These are phyloP conservation scores for Debaryomyces prosopidis DNA, from an alignment of 805 yeast genomes.

Conservation along the genomic window DNA sequence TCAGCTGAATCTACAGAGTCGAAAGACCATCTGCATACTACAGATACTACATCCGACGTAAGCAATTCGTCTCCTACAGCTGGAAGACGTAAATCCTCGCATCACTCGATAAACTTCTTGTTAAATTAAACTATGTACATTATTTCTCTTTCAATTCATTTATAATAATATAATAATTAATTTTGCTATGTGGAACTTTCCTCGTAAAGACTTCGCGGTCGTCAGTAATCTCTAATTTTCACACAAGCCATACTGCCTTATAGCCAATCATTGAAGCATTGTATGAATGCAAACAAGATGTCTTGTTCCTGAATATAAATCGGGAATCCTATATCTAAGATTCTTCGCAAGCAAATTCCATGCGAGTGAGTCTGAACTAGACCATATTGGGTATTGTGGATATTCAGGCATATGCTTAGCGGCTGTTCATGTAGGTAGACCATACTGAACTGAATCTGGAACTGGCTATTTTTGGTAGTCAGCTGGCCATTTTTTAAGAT, in stretches of 20 bases:
- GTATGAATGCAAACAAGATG: too few species aligned
- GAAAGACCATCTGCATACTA: too few species aligned
- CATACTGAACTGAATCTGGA: neutral
- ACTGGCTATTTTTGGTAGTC: neutral
- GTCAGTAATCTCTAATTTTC: too few species aligned
- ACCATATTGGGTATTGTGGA: too few species aligned
- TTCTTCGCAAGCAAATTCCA: too few species aligned
- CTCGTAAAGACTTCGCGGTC: neutral
- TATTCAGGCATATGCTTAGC: too few species aligned
- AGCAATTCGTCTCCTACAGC: neutral
- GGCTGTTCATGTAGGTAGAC: too few species aligned
- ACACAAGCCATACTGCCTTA: too few species aligned
- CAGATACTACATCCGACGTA: neutral
- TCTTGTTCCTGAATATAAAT: too few species aligned
- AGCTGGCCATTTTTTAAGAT: constrained; percentile 27
- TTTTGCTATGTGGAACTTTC: neutral
- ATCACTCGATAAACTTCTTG: constrained; percentile 29
- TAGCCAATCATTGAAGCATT: too few species aligned
- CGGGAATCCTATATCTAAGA: too few species aligned
- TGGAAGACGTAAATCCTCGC: constrained; percentile 17
- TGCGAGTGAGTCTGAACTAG: too few species aligned
- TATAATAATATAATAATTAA: neutral
- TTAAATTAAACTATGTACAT: constrained; percentile 17
- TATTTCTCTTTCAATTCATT: neutral
- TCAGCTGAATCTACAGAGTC: neutral